A percentile compares a stretch with the other conserved stretches of the same genome.
These are phyloP conservation scores for Ehretia macrophylla DNA, from an alignment of 257 asterid genomes.

Conservation along the genomic window DNA sequence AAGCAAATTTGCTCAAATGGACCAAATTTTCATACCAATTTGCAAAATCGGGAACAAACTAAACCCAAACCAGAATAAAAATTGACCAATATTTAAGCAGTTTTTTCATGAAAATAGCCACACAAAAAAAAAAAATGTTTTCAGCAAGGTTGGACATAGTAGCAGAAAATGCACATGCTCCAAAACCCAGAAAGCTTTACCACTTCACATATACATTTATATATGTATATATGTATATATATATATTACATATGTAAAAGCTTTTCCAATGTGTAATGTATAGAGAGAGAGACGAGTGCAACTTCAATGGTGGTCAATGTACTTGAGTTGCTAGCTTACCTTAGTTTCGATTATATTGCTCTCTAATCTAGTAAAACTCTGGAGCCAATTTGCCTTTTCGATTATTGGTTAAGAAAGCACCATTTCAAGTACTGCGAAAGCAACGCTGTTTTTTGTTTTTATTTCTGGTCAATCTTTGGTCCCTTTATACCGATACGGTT, in stretches of 20 bases:
- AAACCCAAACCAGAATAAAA: neutral
- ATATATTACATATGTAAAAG: too few species aligned
- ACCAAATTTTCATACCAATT: too few species aligned
- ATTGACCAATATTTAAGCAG: neutral
- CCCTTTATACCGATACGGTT: too few species aligned
- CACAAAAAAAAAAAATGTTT: too few species aligned
- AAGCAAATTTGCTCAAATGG: neutral
- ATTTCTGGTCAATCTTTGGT: too few species aligned
- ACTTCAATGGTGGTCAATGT: slow-evolving; percentile 44
- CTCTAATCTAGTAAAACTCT: neutral
- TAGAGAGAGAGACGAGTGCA: neutral
- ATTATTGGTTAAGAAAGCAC: neutral
- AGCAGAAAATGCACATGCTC: too few species aligned
- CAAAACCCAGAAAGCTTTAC: too few species aligned
- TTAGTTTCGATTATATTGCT: neutral
- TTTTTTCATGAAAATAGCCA: too few species aligned
- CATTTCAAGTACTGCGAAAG: slow-evolving; percentile 20
- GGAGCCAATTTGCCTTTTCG: neutral
- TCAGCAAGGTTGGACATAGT: too few species aligned
- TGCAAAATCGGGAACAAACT: neutral
- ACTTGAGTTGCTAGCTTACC: neutral
- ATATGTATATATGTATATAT: too few species aligned
- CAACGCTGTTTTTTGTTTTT: slow-evolving; percentile 32
- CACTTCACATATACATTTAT: too few species aligned
- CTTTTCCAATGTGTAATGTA: too few species aligned